A percentile compares a stretch with the other conserved stretches of the same genome.
Conservation (phyloP, 2,329 filamentous ascomycete genomes). For the Fusarium buharicum region DNA sequence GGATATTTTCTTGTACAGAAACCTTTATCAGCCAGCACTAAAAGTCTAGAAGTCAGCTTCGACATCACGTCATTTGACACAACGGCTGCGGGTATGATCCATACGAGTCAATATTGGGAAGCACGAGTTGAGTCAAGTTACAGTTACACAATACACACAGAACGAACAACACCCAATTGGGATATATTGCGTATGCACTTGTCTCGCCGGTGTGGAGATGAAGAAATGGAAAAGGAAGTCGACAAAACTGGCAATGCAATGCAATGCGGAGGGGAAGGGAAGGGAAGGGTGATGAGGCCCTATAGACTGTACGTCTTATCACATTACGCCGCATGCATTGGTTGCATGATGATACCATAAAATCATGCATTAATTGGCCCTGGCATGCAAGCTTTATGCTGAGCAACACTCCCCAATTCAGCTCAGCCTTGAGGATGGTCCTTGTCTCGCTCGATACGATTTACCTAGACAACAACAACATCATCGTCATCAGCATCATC, state of each 20-base stretch:
- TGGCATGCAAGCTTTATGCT: constrained; percentile 1
- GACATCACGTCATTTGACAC: constrained; percentile 26
- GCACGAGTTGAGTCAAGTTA: constrained; percentile 1
- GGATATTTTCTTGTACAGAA: no score
- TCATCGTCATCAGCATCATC: no score
- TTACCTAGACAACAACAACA: no score
- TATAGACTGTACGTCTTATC: constrained; percentile 35
- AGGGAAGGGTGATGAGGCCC: constrained; percentile 34
- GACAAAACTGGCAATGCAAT: not conserved
- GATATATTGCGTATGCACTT: constrained; percentile 2
- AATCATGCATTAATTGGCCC: not conserved
- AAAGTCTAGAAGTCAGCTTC: not conserved
- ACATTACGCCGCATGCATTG: constrained; percentile 27
- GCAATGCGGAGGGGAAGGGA: not conserved
- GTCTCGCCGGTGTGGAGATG: constrained; percentile 20
- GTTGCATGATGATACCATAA: constrained; percentile 12
- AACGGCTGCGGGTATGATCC: constrained; percentile 20
- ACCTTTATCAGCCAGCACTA: no score
- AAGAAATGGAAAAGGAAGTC: constrained; percentile 2
- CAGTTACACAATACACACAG: not conserved
- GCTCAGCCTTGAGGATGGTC: constrained; percentile 26
- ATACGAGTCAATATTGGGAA: constrained; percentile 12
- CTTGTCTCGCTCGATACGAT: not conserved
- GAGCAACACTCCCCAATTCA: constrained; percentile 10
- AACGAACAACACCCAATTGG: not conserved